Evolutionary conservation across 306 rosid species (phyloP).

Genomic region (Argentina anserina): DNA sequence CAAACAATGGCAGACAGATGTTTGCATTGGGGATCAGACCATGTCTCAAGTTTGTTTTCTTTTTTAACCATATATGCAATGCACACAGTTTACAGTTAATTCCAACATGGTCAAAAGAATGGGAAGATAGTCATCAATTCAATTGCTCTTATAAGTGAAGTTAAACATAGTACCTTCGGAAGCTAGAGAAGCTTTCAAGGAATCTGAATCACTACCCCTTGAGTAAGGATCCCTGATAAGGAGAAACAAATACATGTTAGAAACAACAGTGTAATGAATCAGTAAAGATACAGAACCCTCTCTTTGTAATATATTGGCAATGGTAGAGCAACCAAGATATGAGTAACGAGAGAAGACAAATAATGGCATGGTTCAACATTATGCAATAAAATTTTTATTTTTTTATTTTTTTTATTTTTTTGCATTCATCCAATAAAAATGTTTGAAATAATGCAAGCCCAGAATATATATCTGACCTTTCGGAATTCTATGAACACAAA

Average conservation of each 20-base stretch:
- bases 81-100: neutral
- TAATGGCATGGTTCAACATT: neutral
- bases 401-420: no score
- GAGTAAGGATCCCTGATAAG: constrained; percentile 6
- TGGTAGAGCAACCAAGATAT: no score
- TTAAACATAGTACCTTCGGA: neutral
- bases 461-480: neutral
- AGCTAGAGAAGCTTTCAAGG: constrained; percentile 1
- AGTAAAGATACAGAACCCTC: neutral
- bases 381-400: no score
- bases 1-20: no score
- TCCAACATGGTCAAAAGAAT: neutral
- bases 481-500: neutral
- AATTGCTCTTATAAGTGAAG: neutral
- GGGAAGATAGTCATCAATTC: neutral
- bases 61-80: neutral
- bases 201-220: neutral
- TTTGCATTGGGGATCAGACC: neutral
- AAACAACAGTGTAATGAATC: neutral
- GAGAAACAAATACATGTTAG: neutral
- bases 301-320: no score
- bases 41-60: neutral
- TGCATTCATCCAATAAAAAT: neutral
- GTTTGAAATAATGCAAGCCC: neutral
- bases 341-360: neutral